Conservation (phyloP, 176 grass and related monocot species). For the Areca catechu region DNA sequence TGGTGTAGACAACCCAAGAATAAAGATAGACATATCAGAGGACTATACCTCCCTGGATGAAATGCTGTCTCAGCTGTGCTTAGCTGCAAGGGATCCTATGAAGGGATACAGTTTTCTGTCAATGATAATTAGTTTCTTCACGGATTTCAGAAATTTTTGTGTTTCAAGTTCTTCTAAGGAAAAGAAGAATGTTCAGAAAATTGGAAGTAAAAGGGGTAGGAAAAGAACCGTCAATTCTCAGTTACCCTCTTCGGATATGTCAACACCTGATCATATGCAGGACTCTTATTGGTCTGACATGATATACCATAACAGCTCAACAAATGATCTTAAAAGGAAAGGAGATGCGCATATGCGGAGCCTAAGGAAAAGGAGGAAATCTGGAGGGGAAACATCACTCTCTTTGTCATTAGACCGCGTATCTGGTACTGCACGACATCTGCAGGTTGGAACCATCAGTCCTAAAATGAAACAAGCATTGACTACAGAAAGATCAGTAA, state of each 20-base stretch:
- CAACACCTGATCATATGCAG: slow-evolving; percentile 63
- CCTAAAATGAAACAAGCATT: slow-evolving; percentile 27
- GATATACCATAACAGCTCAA: slow-evolving; percentile 33
- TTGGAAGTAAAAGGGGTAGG: slow-evolving; percentile 40
- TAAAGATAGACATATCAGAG: slow-evolving; percentile 46
- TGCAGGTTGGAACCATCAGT: slow-evolving; percentile 28
- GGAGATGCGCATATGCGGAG: not conserved
- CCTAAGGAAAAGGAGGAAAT: slow-evolving; percentile 17
- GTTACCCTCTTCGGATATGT: not conserved
- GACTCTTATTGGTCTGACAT: slow-evolving; percentile 97
- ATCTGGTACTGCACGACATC: slow-evolving; percentile 5
- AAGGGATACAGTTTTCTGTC: slow-evolving; percentile 34
- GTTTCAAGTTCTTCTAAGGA: slow-evolving; percentile 55
- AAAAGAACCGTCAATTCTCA: slow-evolving; percentile 47
- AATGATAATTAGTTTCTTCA: slow-evolving; percentile 57
- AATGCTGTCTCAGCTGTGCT: slow-evolving; percentile 53
- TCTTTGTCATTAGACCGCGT: slow-evolving; percentile 4
- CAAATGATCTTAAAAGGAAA: slow-evolving; percentile 10
- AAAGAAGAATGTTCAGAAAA: slow-evolving; percentile 40
- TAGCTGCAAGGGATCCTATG: slow-evolving; percentile 46
- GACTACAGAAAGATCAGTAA: slow-evolving; percentile 41
- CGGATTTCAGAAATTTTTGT: slow-evolving; percentile 66
- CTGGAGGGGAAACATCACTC: slow-evolving; percentile 19
- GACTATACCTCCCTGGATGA: slow-evolving; percentile 55
- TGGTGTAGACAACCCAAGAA: slow-evolving; percentile 41